phyloP scores from a whole-genome alignment of 768 basidiomycete species.

The Suillus ampliporus region DNA sequence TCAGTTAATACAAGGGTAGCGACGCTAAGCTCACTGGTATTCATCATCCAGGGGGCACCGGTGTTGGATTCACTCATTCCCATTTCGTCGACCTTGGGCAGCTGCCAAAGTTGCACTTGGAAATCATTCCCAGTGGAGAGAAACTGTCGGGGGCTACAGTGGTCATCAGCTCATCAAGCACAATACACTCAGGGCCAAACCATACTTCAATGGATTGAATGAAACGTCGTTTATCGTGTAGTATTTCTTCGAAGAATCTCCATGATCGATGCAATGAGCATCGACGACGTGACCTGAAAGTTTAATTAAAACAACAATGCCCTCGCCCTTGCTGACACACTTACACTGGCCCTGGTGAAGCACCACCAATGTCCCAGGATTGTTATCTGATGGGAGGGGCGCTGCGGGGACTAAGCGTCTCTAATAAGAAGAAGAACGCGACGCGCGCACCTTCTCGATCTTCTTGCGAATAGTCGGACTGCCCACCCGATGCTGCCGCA shows the following conservation, averaged over 20 bases:
- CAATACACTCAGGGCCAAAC: slow-evolving; percentile 13
- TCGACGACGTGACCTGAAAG: neutral
- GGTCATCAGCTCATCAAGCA: slow-evolving; percentile 15
- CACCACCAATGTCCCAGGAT: slow-evolving; percentile 51
- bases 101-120: slow-evolving; percentile 48
- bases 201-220: slow-evolving; percentile 56
- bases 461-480: slow-evolving; percentile 38
- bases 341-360: slow-evolving; percentile 40
- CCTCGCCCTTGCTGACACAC: neutral
- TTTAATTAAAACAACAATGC: neutral
- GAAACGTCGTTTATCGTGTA: slow-evolving; percentile 62
- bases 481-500: slow-evolving; percentile 53
- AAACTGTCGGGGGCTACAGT: slow-evolving; percentile 43
- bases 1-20: slow-evolving; percentile 8
- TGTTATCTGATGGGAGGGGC: slow-evolving; percentile 51
- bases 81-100: slow-evolving; percentile 28
- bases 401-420: slow-evolving; percentile 23
- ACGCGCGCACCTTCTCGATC: slow-evolving; percentile 3
- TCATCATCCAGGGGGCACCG: slow-evolving; percentile 16
- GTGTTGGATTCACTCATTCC: slow-evolving; percentile 4
- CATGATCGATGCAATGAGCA: slow-evolving; percentile 4
- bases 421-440: neutral
- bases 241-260: slow-evolving; percentile 41
- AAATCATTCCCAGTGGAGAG: slow-evolving; percentile 56
- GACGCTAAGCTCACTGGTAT: slow-evolving; percentile 21